phyloP scores from a whole-genome alignment of 345 rosid species.

The Leavenworthia alabamica region DNA sequence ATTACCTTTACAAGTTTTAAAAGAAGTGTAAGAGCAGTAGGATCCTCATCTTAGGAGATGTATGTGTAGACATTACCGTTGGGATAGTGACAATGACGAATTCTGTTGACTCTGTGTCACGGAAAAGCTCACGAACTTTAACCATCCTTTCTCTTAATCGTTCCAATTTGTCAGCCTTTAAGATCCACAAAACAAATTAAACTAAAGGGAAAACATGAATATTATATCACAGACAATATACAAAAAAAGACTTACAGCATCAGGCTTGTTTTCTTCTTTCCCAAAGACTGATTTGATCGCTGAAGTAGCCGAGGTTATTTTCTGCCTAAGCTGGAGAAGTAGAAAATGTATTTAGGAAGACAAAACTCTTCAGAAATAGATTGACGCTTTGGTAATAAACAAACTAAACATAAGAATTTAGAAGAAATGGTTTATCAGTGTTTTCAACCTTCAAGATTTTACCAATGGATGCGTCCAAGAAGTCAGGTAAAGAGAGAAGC shows the following conservation, averaged over 20 bases:
- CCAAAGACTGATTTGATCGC: slow-evolving; percentile 96
- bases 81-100: slow-evolving; percentile 96
- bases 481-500: slow-evolving; percentile 88
- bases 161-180: slow-evolving; percentile 83
- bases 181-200: slow-evolving; percentile 2
- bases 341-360: slow-evolving; percentile 7
- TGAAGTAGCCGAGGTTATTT: slow-evolving; percentile 83
- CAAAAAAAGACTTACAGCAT: slow-evolving; percentile 54
- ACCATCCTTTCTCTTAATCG: slow-evolving; percentile 84
- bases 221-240: slow-evolving; percentile 8
- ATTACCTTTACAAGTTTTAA: slow-evolving; percentile 52
- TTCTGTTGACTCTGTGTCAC: slow-evolving; percentile 81
- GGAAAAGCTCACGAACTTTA: slow-evolving; percentile 95
- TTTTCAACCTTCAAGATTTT: slow-evolving; percentile 77
- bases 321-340: slow-evolving; percentile 72
- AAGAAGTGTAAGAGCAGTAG: neutral
- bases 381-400: neutral
- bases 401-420: neutral
- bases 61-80: slow-evolving; percentile 43
- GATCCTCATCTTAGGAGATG: slow-evolving; percentile 1
- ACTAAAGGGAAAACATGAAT: slow-evolving; percentile 11
- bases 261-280: slow-evolving; percentile 49
- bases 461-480: slow-evolving; percentile 93
- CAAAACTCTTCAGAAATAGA: slow-evolving; percentile 2
- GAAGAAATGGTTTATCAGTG: neutral